Conservation (phyloP, 169 alveolate genomes). For the Plasmodium reichenowi region DNA sequence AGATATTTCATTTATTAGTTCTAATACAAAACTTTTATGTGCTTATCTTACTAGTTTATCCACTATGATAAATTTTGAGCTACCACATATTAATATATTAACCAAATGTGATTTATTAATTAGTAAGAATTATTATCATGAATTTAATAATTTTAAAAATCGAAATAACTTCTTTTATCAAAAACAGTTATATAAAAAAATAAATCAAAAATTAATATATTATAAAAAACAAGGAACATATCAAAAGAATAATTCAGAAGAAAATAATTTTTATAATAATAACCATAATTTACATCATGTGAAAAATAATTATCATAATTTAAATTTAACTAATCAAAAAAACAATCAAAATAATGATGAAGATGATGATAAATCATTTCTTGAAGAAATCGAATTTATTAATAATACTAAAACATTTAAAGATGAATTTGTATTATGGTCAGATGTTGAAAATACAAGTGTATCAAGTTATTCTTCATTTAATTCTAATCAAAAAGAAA, state of each 20-base stretch:
- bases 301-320: neutral
- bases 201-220: slow-evolving; percentile 29
- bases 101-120: slow-evolving; percentile 95
- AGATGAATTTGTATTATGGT: slow-evolving; percentile 51
- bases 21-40: slow-evolving; percentile 94
- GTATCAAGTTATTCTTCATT: slow-evolving; percentile 46
- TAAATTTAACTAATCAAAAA: neutral
- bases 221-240: neutral
- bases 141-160: slow-evolving; percentile 72
- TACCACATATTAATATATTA: slow-evolving; percentile 95
- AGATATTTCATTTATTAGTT: slow-evolving; percentile 95
- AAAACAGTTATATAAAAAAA: slow-evolving; percentile 51
- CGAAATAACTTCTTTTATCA: slow-evolving; percentile 73
- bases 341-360: neutral
- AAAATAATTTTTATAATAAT: neutral
- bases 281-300: neutral
- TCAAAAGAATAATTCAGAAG: neutral
- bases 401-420: slow-evolving; percentile 26
- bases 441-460: slow-evolving; percentile 58
- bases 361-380: slow-evolving; percentile 23
- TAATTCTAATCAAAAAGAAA: neutral
- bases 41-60: slow-evolving; percentile 95
- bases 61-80: slow-evolving; percentile 95
- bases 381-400: slow-evolving; percentile 41
- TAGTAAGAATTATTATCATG: slow-evolving; percentile 73